phyloP scores from a whole-genome alignment of 2,329 filamentous ascomycete genomes.

The Apiospora hydei region DNA sequence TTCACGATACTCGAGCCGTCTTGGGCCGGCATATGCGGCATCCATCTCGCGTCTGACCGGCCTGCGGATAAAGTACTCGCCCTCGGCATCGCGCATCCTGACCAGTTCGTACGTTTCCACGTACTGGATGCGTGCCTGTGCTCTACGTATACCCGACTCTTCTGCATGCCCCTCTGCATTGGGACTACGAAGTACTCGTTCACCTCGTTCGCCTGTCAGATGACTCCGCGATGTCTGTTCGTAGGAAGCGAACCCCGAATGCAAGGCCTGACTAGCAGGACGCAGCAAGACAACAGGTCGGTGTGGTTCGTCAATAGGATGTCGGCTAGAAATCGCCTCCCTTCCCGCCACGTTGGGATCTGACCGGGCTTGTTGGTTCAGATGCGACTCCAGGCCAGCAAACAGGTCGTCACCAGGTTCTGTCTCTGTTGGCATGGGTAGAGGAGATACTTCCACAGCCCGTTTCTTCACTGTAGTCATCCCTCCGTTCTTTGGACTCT shows the following conservation, averaged over 20 bases:
- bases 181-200: background rate
- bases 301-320: background rate
- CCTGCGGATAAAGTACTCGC: constrained; percentile 53
- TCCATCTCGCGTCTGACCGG: constrained; percentile 46
- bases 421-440: background rate
- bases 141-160: background rate
- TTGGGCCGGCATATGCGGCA: constrained; percentile 18
- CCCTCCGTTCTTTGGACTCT: constrained; percentile 22
- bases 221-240: constrained; percentile 33
- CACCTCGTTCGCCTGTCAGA: background rate
- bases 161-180: background rate
- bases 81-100: constrained; percentile 51
- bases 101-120: constrained; percentile 53
- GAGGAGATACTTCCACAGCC: background rate
- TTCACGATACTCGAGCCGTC: background rate
- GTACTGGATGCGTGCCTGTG: constrained; percentile 29
- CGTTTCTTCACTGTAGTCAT: background rate
- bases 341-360: constrained; percentile 26
- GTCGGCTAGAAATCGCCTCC: constrained; percentile 1
- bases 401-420: constrained; percentile 37
- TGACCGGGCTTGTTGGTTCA: constrained; percentile 32
- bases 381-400: constrained; percentile 37
- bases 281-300: background rate
- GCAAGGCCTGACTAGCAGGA: background rate
- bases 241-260: constrained; percentile 24